A percentile compares a stretch with the other conserved stretches of the same genome.
phyloP scores from a whole-genome alignment of 805 yeast species.

The Trichomonascus vanleenenianus region DNA sequence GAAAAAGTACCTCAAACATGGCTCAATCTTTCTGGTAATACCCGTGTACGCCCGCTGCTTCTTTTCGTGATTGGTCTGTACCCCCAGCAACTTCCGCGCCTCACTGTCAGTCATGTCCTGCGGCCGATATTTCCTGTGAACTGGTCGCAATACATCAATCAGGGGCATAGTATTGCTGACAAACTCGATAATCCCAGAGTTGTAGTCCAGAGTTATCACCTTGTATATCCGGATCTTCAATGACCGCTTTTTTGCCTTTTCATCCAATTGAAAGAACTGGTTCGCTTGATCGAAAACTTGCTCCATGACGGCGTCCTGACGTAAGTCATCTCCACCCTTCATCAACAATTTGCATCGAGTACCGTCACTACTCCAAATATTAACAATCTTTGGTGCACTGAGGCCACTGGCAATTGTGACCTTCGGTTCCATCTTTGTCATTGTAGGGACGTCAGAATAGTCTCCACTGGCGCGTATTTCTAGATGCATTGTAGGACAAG shows the following conservation, averaged over 20 bases:
- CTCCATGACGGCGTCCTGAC: constrained; percentile 97
- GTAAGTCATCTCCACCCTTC: constrained; percentile 81
- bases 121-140: constrained; percentile 41
- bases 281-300: constrained; percentile 91
- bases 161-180: constrained; percentile 70
- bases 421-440: constrained; percentile 37
- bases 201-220: constrained; percentile 84
- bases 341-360: constrained; percentile 48
- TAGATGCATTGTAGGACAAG: constrained; percentile 57
- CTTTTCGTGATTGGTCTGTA: constrained; percentile 12
- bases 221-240: constrained; percentile 74
- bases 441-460: constrained; percentile 41
- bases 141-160: constrained; percentile 55
- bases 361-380: constrained; percentile 52
- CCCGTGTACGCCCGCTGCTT: constrained; percentile 32
- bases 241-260: constrained; percentile 47
- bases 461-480: constrained; percentile 36
- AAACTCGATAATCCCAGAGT: constrained; percentile 83
- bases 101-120: constrained; percentile 29
- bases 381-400: constrained; percentile 77
- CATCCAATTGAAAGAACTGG: constrained; percentile 47
- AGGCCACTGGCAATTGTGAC: constrained; percentile 76
- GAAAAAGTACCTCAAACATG: constrained; percentile 67
- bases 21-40: constrained; percentile 46
- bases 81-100: constrained; percentile 26